Evolutionary conservation across 768 basidiomycete species (phyloP).

Genomic region (Tulasnella sp.): DNA sequence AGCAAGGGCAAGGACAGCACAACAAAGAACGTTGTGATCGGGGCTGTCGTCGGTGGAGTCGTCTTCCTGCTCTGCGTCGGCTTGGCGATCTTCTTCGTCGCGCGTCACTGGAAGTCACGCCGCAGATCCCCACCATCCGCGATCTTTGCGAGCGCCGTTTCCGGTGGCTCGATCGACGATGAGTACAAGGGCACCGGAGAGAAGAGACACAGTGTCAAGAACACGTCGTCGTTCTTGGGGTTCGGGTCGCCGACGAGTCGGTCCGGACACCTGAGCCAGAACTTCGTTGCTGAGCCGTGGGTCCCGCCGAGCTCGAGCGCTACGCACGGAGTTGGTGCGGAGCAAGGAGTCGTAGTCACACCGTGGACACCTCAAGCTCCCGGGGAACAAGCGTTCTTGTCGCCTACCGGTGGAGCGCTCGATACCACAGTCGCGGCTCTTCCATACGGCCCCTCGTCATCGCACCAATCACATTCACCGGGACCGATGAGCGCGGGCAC

Average conservation of each 20-base stretch:
- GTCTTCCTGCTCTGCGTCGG: conserved; percentile 9
- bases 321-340: background rate
- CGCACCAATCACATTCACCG: background rate
- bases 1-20: background rate
- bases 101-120: background rate
- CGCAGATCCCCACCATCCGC: background rate
- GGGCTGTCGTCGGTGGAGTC: conserved; percentile 13
- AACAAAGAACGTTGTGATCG: background rate
- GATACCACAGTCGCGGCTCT: background rate
- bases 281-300: conserved; percentile 8
- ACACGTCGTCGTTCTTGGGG: background rate
- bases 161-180: background rate
- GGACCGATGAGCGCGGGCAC: background rate
- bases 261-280: conserved; percentile 2
- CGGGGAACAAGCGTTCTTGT: conserved; percentile 5
- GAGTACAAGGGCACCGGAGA: background rate
- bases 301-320: background rate
- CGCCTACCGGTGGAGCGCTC: background rate
- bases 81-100: background rate
- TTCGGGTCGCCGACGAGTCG: background rate
- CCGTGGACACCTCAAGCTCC: background rate
- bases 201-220: background rate
- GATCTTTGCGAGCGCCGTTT: background rate
- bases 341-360: background rate
- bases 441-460: background rate